These are phyloP conservation scores for Sporisorium sorghi DNA, from an alignment of 1,284 basidiomycete species.

Conservation along the genomic window DNA sequence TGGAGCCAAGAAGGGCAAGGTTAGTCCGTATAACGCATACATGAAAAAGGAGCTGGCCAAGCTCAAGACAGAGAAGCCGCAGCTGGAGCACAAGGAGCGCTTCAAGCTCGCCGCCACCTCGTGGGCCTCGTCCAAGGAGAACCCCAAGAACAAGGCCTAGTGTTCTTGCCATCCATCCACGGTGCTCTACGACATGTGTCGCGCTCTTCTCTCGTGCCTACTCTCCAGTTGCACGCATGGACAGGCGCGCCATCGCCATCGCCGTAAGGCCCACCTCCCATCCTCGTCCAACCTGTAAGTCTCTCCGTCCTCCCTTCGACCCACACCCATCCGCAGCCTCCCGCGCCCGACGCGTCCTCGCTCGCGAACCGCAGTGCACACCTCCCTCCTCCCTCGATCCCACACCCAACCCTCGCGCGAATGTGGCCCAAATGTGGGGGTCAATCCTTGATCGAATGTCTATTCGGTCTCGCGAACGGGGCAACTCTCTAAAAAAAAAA, in stretches of 20 bases:
- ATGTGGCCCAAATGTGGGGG: neutral
- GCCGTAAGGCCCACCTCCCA: no score
- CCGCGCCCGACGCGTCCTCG: neutral
- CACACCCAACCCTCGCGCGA: neutral
- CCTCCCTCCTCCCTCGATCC: no score
- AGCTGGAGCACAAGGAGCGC: slow-evolving; percentile 59
- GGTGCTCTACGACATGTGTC: no score
- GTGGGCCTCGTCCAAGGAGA: slow-evolving; percentile 56
- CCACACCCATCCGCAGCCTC: neutral
- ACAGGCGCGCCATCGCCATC: no score
- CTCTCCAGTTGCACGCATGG: no score
- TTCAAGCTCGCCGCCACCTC: slow-evolving; percentile 59
- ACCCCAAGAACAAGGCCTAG: slow-evolving; percentile 59
- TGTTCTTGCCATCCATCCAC: slow-evolving; percentile 1
- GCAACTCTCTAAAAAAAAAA: no score
- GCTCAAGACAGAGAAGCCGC: slow-evolving; percentile 58
- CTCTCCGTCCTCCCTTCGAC: neutral
- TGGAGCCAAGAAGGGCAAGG: slow-evolving; percentile 55
- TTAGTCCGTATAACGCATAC: slow-evolving; percentile 52
- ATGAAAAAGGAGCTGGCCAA: slow-evolving; percentile 58
- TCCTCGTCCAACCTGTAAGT: slow-evolving; percentile 2
- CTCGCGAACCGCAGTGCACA: neutral
- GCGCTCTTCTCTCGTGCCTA: no score
- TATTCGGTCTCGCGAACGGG: slow-evolving; percentile 49
- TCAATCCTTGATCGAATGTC: neutral